Evolutionary conservation across 2,329 filamentous ascomycete species (phyloP).

Genomic region (Aspergillus oerlinghausenensis): DNA sequence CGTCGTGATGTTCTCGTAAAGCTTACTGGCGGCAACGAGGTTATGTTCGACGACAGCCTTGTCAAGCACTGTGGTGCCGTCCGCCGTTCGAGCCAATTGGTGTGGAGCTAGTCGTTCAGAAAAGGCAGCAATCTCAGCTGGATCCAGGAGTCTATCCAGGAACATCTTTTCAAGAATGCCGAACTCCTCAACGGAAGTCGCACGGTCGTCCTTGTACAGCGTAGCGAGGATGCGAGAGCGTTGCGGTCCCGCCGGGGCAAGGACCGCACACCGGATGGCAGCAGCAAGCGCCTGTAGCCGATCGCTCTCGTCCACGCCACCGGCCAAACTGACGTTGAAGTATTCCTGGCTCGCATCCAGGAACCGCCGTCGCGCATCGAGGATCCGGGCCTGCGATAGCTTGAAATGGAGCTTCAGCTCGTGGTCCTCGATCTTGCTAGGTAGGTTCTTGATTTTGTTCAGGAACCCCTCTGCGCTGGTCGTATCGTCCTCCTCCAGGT

Average conservation of each 20-base stretch:
- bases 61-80: constrained; percentile 87
- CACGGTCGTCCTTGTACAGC: constrained; percentile 89
- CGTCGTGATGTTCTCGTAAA: constrained; percentile 74
- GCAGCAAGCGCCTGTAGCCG: constrained; percentile 77
- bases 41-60: constrained; percentile 97
- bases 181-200: constrained; percentile 70
- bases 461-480: constrained; percentile 79
- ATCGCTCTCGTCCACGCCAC: constrained; percentile 79
- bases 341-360: constrained; percentile 83
- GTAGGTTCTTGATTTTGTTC: constrained; percentile 92
- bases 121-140: constrained; percentile 81
- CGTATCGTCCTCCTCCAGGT: constrained; percentile 89
- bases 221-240: constrained; percentile 74
- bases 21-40: constrained; percentile 73
- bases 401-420: constrained; percentile 79
- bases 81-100: constrained; percentile 82
- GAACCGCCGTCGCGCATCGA: constrained; percentile 86
- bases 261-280: constrained; percentile 85
- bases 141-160: constrained; percentile 75
- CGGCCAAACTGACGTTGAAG: constrained; percentile 75
- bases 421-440: constrained; percentile 68
- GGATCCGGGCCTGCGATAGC: constrained; percentile 86
- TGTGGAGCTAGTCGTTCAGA: constrained; percentile 75
- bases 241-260: constrained; percentile 84
- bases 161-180: constrained; percentile 97